Evolutionary conservation across 2,329 filamentous ascomycete genomes (phyloP).

Genomic region (Pseudocercospora musae): DNA sequence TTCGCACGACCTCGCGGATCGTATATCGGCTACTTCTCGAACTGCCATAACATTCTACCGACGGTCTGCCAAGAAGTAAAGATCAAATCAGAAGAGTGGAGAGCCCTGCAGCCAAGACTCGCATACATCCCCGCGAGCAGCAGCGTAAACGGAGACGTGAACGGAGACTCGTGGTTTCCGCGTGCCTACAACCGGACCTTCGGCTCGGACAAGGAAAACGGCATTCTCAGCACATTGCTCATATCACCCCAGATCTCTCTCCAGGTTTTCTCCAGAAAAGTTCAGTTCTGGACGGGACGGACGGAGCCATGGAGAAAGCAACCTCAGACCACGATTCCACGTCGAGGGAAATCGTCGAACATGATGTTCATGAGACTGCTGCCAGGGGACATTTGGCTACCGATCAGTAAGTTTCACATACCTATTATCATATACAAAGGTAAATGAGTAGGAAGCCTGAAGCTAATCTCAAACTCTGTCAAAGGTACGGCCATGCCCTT

Average conservation of each 20-base stretch:
- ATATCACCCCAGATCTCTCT: not conserved
- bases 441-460: no score
- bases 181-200: not conserved
- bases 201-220: not conserved
- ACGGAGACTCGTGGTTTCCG: not conserved
- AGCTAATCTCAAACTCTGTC: not conserved
- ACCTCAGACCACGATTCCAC: conserved; percentile 7
- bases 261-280: not conserved
- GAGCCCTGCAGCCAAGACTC: not conserved
- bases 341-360: not conserved
- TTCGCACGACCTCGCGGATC: not conserved
- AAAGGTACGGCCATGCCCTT: conserved; percentile 50
- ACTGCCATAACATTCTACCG: not conserved
- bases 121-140: no score
- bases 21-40: not conserved
- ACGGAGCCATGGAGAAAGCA: not conserved
- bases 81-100: not conserved
- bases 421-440: no score
- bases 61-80: not conserved
- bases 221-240: not conserved
- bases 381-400: conserved; percentile 9
- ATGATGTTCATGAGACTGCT: not conserved
- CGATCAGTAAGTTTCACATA: conserved; percentile 8
- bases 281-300: no score
- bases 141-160: no score